Base-by-base conservation (phyloP, 768 basidiomycete species). In the Mycena galericulata region DNA sequence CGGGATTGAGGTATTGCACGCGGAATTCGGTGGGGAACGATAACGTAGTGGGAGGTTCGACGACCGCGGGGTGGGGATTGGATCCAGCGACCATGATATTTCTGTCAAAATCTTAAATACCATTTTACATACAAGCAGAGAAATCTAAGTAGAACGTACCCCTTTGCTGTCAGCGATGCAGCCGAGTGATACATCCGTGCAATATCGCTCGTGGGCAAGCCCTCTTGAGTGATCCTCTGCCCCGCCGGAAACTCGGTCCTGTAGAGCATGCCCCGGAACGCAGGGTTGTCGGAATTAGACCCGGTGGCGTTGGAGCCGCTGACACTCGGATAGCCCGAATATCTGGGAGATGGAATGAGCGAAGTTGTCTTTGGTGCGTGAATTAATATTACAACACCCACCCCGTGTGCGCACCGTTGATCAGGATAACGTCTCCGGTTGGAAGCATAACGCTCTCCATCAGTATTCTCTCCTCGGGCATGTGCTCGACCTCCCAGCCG, bases 141-240 rank as follows among this genome's bases (percentile, higher is more conserved):
- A 47, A 43, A 34, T 18, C 1, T n/a, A n/a, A n/a, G n/a, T 12
- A 36, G 32, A 34, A 58, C 70, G 22, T 54, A 68, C 30, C 83
- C 88, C 47, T 79, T 79, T 26, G 87, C 86, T 8, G 87, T 87
- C 58, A 89, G 71, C 27, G 87, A 87, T 49, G 88, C 88, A 0
- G 87, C 81, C 7, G 88, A 89, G 71, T 89, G 88, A 74, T 89
- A 89, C 77, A 89, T 72, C 63, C 88, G 74, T 20, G 88, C 81
- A 62, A 89, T 87, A 27, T 75, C 34, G 71, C 84, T 87, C 14
- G 79, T 78, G 41, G 78, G 80, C 76, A 89, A 77, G 29, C 87
- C 85, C 26, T 70, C 76, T 9, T 73, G 66, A n/a, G 84, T 82
- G 74, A 89, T 87, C 22, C 88, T 82, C 46, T 78, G 76, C 3